phyloP scores from a whole-genome alignment of 225 moss, liverwort and hornwort species.

The Sphagnum contortum region DNA sequence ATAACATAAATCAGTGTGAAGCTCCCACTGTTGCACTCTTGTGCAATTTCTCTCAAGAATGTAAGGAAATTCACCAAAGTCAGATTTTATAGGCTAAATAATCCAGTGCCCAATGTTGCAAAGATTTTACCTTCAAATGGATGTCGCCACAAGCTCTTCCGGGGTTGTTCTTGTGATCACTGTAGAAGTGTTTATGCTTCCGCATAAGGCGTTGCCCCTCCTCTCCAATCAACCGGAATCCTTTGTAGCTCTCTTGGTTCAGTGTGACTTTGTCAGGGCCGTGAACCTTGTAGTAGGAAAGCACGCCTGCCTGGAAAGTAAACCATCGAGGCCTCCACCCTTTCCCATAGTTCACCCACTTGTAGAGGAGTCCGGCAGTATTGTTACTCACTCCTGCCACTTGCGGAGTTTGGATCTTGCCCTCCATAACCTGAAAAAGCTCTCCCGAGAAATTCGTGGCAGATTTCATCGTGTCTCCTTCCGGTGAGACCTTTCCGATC shows the following conservation, averaged over 20 bases:
- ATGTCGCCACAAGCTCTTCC: slow-evolving; percentile 87
- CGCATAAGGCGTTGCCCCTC: slow-evolving; percentile 78
- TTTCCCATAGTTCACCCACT: slow-evolving; percentile 99
- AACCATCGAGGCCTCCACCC: slow-evolving; percentile 98
- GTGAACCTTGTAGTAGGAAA: slow-evolving; percentile 94
- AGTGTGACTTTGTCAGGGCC: slow-evolving; percentile 88
- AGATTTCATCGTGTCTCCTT: slow-evolving; percentile 31
- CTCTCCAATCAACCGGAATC: slow-evolving; percentile 79
- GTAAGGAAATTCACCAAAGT: too few species aligned
- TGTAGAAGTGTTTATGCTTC: slow-evolving; percentile 57
- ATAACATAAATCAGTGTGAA: too few species aligned
- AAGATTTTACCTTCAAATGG: slow-evolving; percentile 69
- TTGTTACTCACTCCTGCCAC: slow-evolving; percentile 32
- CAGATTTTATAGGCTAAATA: too few species aligned
- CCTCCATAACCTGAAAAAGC: slow-evolving; percentile 44
- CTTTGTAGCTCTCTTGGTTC: slow-evolving; percentile 77
- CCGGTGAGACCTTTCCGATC: slow-evolving; percentile 28
- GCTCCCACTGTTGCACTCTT: too few species aligned
- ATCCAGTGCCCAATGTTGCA: too few species aligned
- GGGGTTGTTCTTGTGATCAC: slow-evolving; percentile 51
- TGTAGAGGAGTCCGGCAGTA: slow-evolving; percentile 79
- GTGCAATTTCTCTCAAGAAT: too few species aligned
- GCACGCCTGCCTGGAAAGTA: slow-evolving; percentile 79
- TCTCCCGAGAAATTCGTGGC: slow-evolving; percentile 44
- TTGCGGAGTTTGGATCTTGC: slow-evolving; percentile 14